phyloP scores from a whole-genome alignment of 108 stramenopile species.

The Fragilaria crotonensis region DNA sequence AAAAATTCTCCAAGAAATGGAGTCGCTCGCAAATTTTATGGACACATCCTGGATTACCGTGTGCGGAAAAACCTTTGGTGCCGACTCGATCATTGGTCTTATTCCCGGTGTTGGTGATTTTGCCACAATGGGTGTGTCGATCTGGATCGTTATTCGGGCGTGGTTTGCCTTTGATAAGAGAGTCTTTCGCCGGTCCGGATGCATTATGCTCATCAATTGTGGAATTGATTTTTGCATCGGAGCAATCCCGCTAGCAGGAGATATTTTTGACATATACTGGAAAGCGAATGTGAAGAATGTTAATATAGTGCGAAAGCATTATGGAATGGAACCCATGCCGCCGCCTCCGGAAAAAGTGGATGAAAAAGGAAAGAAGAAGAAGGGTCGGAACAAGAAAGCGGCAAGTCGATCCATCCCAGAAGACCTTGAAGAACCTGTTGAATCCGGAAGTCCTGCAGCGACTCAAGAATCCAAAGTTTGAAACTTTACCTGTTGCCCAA shows the following conservation, averaged over 20 bases:
- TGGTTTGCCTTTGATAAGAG: neutral
- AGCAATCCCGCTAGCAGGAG: neutral
- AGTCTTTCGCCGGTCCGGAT: neutral
- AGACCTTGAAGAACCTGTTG: too few relatives aligned
- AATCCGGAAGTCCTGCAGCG: too few relatives aligned
- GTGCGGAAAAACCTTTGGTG: neutral
- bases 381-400: too few relatives aligned
- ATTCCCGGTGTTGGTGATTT: neutral
- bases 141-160: neutral
- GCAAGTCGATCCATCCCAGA: too few relatives aligned
- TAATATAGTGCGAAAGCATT: neutral
- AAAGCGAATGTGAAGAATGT: constrained; percentile 2
- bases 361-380: neutral
- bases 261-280: constrained; percentile 4
- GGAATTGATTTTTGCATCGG: neutral
- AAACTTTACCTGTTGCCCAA: too few relatives aligned
- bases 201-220: constrained; percentile 1
- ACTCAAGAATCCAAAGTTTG: too few relatives aligned
- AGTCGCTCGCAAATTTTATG: neutral
- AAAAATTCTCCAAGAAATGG: neutral
- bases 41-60: neutral
- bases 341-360: too few relatives aligned
- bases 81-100: neutral
- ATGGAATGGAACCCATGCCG: neutral
- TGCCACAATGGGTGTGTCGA: neutral